Evolutionary conservation across 306 rosid species (phyloP).

Genomic region (Trifolium repens): DNA sequence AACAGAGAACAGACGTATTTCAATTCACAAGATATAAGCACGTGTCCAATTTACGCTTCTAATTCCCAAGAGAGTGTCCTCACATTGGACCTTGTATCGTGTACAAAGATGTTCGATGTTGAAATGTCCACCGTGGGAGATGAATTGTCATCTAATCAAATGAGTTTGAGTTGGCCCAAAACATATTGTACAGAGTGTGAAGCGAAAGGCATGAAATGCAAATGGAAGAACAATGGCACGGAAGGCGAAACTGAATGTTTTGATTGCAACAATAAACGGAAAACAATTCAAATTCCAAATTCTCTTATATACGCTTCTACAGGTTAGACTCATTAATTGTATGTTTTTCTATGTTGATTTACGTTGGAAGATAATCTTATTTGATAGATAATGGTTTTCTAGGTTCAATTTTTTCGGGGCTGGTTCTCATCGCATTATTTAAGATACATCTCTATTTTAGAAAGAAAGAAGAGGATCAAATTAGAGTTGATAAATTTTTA

Average conservation of each 20-base stretch:
- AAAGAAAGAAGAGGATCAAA: conserved; percentile 16
- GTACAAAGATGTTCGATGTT: conserved; percentile 19
- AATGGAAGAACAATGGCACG: conserved; percentile 14
- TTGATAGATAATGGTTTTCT: background rate
- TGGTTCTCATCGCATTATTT: background rate
- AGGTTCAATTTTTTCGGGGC: conserved; percentile 18
- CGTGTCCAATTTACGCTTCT: conserved; percentile 27
- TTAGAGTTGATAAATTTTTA: background rate
- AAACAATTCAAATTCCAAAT: background rate
- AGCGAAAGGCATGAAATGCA: background rate
- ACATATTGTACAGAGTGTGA: background rate
- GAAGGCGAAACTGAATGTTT: background rate
- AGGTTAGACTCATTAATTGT: background rate
- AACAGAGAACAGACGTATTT: accelerated
- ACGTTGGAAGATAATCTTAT: background rate
- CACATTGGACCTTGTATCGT: background rate
- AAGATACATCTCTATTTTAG: background rate
- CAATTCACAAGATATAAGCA: background rate
- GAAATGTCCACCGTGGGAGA: too few relatives aligned
- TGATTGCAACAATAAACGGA: background rate
- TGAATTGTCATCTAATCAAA: too few relatives aligned
- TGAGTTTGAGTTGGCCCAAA: background rate
- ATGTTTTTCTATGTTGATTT: background rate
- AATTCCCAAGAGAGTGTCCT: background rate
- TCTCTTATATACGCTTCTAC: conserved; percentile 1